These are phyloP conservation scores for Yamadazyma olivae DNA, from an alignment of 805 yeast genomes.

Conservation along the genomic window DNA sequence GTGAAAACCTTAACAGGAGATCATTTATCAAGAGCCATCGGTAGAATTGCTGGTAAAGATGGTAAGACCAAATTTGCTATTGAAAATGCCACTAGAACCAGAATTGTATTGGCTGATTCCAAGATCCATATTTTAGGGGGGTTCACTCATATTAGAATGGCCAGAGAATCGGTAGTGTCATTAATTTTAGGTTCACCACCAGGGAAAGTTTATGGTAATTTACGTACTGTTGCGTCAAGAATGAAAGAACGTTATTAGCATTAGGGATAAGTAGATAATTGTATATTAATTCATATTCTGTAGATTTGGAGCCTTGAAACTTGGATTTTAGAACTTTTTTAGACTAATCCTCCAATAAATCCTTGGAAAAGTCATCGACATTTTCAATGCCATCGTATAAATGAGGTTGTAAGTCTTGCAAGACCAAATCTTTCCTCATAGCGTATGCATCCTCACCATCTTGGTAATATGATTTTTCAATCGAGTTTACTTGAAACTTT, in stretches of 20 bases:
- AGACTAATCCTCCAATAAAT: constrained; percentile 24
- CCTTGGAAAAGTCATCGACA: constrained; percentile 53
- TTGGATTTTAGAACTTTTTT: neutral
- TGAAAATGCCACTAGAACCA: constrained; percentile 96
- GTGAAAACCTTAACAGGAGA: constrained; percentile 95
- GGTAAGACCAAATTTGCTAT: constrained; percentile 98
- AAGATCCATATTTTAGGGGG: constrained; percentile 97
- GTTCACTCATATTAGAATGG: constrained; percentile 94
- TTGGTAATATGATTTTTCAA: constrained; percentile 88
- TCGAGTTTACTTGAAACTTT: constrained; percentile 73
- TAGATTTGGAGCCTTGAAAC: no score
- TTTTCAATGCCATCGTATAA: constrained; percentile 44
- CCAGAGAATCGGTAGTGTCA: constrained; percentile 95
- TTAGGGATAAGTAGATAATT: no score
- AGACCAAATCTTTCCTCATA: constrained; percentile 70
- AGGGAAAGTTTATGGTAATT: constrained; percentile 95
- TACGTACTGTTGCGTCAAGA: constrained; percentile 95
- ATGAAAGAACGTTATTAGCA: constrained; percentile 92
- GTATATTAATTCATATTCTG: constrained; percentile 9
- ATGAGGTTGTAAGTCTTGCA: constrained; percentile 62
- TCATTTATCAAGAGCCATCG: constrained; percentile 97
- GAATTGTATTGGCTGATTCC: constrained; percentile 95
- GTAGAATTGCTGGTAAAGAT: constrained; percentile 99
- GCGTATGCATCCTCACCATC: constrained; percentile 98
- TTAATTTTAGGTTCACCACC: constrained; percentile 97